Conservation (phyloP, 2,329 filamentous ascomycete species). For the Fusarium falciforme region DNA sequence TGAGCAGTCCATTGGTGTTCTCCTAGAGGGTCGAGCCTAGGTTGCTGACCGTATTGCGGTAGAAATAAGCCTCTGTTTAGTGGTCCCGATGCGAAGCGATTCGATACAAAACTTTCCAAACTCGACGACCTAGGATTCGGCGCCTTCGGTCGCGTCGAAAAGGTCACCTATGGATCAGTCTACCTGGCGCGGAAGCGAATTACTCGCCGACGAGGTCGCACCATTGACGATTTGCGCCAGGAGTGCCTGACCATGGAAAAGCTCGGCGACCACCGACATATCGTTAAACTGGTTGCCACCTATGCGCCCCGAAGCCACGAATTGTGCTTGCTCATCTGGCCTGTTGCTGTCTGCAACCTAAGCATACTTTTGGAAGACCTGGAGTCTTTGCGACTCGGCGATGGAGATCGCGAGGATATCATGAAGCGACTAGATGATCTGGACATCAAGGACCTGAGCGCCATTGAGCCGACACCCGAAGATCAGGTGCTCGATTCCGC, state of each 20-base stretch:
- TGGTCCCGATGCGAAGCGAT: constrained; percentile 48
- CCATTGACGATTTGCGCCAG: constrained; percentile 56
- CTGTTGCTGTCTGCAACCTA: constrained; percentile 60
- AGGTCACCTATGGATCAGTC: constrained; percentile 54
- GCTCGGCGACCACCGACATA: constrained; percentile 57
- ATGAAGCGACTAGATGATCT: constrained; percentile 52
- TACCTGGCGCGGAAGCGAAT: constrained; percentile 60
- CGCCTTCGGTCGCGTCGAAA: constrained; percentile 58
- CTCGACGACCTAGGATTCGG: constrained; percentile 55
- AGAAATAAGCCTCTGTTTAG: constrained; percentile 48
- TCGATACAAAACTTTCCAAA: constrained; percentile 47
- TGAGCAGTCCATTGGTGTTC: constrained; percentile 32
- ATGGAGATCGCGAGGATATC: constrained; percentile 55
- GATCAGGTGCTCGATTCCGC: constrained; percentile 34
- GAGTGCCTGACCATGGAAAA: constrained; percentile 61
- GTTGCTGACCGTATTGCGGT: constrained; percentile 10
- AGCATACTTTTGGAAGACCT: constrained; percentile 56
- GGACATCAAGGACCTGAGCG: constrained; percentile 52
- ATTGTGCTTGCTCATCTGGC: constrained; percentile 60
- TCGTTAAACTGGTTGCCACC: constrained; percentile 60
- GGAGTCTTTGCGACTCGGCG: constrained; percentile 52
- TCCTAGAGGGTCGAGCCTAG: not conserved
- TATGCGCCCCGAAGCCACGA: constrained; percentile 55
- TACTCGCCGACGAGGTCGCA: constrained; percentile 49
- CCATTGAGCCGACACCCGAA: constrained; percentile 46